Conservation (phyloP, 2,329 filamentous ascomycete genomes). For the Fusarium falciforme region DNA sequence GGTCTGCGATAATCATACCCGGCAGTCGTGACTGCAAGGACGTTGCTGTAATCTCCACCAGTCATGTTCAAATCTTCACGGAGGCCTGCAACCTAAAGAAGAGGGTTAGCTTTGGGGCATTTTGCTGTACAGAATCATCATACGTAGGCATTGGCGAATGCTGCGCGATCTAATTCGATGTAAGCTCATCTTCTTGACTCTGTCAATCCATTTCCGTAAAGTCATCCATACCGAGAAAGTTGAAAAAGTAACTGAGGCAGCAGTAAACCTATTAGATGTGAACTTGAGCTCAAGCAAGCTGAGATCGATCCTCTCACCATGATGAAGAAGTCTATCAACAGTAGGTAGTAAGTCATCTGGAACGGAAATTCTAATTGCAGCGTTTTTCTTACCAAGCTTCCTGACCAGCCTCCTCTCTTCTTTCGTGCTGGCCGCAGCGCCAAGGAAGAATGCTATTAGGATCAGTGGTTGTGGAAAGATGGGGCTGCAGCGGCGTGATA, state of each 20-base stretch:
- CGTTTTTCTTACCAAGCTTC: conserved; percentile 42
- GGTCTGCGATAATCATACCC: conserved; percentile 35
- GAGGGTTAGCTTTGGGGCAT: rapidly evolving
- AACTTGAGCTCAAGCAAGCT: rapidly evolving
- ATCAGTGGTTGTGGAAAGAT: not conserved
- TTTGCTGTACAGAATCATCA: rapidly evolving
- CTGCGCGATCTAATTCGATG: conserved; percentile 30
- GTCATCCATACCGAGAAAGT: conserved; percentile 49
- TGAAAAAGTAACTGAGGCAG: conserved; percentile 51
- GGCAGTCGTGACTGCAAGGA: conserved; percentile 40
- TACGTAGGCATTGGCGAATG: conserved; percentile 55
- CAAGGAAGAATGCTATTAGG: conserved; percentile 11
- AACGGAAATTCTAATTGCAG: not conserved
- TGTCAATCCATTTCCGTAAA: not conserved
- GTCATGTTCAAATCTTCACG: conserved; percentile 57
- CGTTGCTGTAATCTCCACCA: conserved; percentile 51
- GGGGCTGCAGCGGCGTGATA: not conserved
- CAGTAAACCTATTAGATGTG: conserved; percentile 45
- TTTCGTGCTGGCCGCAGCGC: conserved; percentile 16
- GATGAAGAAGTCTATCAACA: conserved; percentile 47
- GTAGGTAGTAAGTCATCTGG: rapidly evolving
- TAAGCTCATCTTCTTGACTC: not conserved
- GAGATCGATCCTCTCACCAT: conserved; percentile 14
- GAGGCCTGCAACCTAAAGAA: conserved; percentile 52
- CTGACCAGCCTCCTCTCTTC: conserved; percentile 46